Evolutionary conservation across 371 early-diverging fungal species (phyloP), one percentile per base, ranked within the genome.

Genomic region (Lichtheimia ramosa): DNA sequence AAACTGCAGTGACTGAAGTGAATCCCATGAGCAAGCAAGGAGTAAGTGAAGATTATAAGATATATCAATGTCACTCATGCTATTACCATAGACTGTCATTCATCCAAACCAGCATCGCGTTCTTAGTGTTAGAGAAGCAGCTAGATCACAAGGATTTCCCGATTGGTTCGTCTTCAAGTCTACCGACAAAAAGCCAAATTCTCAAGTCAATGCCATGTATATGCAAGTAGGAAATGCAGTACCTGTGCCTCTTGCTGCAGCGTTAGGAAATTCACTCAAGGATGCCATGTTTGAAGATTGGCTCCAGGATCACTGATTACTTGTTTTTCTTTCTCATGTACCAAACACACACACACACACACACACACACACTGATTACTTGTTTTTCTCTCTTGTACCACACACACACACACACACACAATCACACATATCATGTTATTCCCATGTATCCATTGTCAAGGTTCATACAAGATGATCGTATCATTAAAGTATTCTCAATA

Each of bases 71-170:
- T 46, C n/a, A n/a, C n/a, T 18, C 46, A 46, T 18, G 2, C n/a
- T 7, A 10, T 7, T n/a, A n/a, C 16, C 51, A 14, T 48, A 73
- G 74, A 83, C 82, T 5, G 79, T 87, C 14, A 48, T 88, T 25
- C 83, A 86, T 55, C 83, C 84, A 2, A 75, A 73, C 43, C 86
- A 87, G 56, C 56, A 73, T 20, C 82, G 87, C 20, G 71, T 84
- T 6, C 27, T 85, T 12, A 69, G 74, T 2, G 83, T 85, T 15
- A 73, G 87, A 16, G 87, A 88, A 60, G 70, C 71, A 49, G 87
- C 87, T 10, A 73, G 89, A 7, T 79, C 78, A 2, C 86, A 88
- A 64, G 85, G 87, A 5, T 88, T 88, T 64, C 87, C 88, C 0
- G 87, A 88, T 54, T 52, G 60, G 1, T 87, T 87, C 43, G 55